A percentile compares a stretch with the other conserved stretches of the same genome.
These are phyloP conservation scores for Hypholoma sublateritium DNA, from an alignment of 768 basidiomycete species.

Conservation along the genomic window DNA sequence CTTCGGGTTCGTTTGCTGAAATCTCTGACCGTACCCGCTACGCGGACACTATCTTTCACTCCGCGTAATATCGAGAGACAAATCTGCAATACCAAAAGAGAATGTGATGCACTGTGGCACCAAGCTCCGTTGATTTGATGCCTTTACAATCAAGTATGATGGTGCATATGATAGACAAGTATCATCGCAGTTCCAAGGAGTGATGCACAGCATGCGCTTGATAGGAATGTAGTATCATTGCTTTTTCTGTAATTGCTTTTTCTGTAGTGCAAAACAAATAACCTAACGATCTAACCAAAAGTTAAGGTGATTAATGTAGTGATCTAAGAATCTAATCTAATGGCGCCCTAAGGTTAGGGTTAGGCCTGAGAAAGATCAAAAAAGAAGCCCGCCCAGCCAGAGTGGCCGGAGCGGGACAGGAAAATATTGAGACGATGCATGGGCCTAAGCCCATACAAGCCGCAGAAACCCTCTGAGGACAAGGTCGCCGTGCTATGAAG, in stretches of 20 bases:
- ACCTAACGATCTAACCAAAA: not conserved
- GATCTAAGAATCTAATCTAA: not conserved
- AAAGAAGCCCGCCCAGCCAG: slow-evolving; percentile 55
- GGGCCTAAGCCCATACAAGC: slow-evolving; percentile 72
- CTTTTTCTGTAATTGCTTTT: not conserved
- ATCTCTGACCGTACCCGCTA: too few relatives aligned
- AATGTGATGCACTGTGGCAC: too few relatives aligned
- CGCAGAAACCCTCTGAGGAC: slow-evolving; percentile 59
- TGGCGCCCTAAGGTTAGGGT: slow-evolving; percentile 46
- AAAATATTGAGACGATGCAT: slow-evolving; percentile 83
- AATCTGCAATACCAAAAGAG: too few relatives aligned
- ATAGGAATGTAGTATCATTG: too few relatives aligned
- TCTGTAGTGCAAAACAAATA: not conserved
- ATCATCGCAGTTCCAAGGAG: too few relatives aligned
- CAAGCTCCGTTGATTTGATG: too few relatives aligned
- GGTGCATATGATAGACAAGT: too few relatives aligned
- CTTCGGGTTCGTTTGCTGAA: too few relatives aligned
- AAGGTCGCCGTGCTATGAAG: slow-evolving; percentile 75
- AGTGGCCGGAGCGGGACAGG: slow-evolving; percentile 69
- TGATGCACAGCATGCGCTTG: too few relatives aligned
- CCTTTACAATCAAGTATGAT: too few relatives aligned
- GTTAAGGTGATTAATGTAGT: not conserved
- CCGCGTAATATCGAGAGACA: not conserved
- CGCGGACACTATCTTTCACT: not conserved
- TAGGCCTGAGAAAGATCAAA: slow-evolving; percentile 36